A percentile compares a stretch with the other conserved stretches of the same genome.
These are phyloP conservation scores for Cutaneotrichosporon sp. DNA, from an alignment of 1,284 basidiomycete genomes.

Conservation along the genomic window DNA sequence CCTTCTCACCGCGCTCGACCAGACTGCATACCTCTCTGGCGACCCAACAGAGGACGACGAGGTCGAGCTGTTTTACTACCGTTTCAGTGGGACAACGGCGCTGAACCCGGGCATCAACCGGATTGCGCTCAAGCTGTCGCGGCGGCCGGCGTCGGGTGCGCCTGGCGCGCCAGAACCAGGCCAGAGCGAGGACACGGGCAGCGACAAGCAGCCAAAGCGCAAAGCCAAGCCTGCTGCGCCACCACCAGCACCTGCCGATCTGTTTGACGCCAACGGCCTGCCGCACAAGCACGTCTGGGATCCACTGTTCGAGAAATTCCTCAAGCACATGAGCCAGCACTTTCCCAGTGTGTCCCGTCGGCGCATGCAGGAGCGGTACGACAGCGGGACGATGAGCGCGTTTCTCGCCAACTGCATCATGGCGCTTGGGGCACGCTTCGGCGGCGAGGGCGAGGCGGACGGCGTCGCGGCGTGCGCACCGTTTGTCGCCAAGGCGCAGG, in stretches of 20 bases:
- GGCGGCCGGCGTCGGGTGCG: constrained; percentile 3
- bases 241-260: constrained; percentile 22
- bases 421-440: constrained; percentile 41
- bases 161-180: constrained; percentile 19
- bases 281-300: constrained; percentile 43
- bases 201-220: constrained; percentile 8
- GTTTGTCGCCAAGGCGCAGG: constrained; percentile 50
- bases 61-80: constrained; percentile 48
- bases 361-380: constrained; percentile 46
- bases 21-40: constrained; percentile 48
- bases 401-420: constrained; percentile 48
- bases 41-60: constrained; percentile 45
- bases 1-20: constrained; percentile 45
- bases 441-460: constrained; percentile 1
- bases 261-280: constrained; percentile 45
- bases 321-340: constrained; percentile 44
- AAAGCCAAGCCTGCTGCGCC: constrained; percentile 3
- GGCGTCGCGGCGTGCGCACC: constrained; percentile 40
- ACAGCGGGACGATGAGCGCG: constrained; percentile 49
- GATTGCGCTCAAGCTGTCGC: constrained; percentile 48
- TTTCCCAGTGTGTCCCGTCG: constrained; percentile 46
- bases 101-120: constrained; percentile 49
- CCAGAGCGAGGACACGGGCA: not conserved
- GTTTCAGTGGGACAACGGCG: constrained; percentile 47
- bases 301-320: constrained; percentile 47